Conservation (phyloP, 2,329 filamentous ascomycete genomes). For the Paracamarosporium sp. region DNA sequence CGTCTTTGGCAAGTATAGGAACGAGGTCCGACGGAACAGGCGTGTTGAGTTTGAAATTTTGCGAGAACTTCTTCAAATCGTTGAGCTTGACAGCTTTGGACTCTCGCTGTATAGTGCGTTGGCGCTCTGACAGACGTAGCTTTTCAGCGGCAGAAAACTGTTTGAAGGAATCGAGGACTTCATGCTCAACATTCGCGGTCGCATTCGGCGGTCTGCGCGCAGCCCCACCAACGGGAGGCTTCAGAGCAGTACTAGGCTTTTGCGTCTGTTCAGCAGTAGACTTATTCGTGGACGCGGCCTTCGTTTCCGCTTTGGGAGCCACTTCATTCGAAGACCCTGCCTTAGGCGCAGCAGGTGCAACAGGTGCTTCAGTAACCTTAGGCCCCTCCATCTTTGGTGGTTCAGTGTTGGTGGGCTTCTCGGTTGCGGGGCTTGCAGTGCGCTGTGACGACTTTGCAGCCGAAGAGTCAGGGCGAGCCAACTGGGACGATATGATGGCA, state of each 20-base stretch:
- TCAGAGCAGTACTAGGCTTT: constrained; percentile 38
- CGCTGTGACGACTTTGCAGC: constrained; percentile 30
- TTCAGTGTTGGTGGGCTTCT: constrained; percentile 27
- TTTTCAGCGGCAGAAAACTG: constrained; percentile 70
- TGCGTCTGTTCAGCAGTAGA: constrained; percentile 28
- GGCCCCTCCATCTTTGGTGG: constrained; percentile 20
- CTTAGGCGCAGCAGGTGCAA: constrained; percentile 14
- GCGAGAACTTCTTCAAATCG: constrained; percentile 93
- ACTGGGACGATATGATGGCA: constrained; percentile 87
- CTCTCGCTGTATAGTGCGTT: constrained; percentile 61
- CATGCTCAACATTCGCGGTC: constrained; percentile 66
- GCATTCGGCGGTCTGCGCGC: constrained; percentile 57
- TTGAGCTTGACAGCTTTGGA: constrained; percentile 94
- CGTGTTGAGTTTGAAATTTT: constrained; percentile 91
- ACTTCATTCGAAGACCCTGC: constrained; percentile 24
- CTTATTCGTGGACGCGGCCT: constrained; percentile 26
- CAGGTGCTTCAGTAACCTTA: constrained; percentile 17
- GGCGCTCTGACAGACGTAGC: constrained; percentile 63
- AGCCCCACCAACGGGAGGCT: constrained; percentile 33
- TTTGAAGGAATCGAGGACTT: constrained; percentile 68
- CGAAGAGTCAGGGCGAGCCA: constrained; percentile 60
- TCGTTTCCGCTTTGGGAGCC: constrained; percentile 24
- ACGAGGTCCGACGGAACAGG: constrained; percentile 92
- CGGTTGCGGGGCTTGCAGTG: constrained; percentile 27
- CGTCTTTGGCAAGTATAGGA: constrained; percentile 94